A percentile compares a stretch with the other conserved stretches of the same genome.
phyloP scores from a whole-genome alignment of 2,329 filamentous ascomycete genomes.

The Cytospora paraplurivora region DNA sequence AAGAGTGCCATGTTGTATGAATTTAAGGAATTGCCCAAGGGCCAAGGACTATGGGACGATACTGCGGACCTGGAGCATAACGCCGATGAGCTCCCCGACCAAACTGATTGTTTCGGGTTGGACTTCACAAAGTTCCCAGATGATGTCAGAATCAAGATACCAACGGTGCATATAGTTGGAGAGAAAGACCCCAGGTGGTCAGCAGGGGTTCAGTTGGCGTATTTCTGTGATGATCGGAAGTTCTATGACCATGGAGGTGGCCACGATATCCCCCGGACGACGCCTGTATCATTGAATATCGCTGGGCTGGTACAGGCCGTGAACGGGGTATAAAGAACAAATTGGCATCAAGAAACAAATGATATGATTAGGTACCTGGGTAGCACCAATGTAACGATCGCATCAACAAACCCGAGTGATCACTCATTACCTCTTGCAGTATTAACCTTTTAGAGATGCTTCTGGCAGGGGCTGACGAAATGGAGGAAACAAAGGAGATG shows the following conservation, averaged over 20 bases:
- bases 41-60: conserved; percentile 41
- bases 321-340: conserved; percentile 3
- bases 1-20: conserved; percentile 35
- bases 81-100: conserved; percentile 33
- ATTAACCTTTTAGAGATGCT: background rate
- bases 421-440: background rate
- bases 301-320: conserved; percentile 35
- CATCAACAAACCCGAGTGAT: background rate
- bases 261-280: conserved; percentile 43
- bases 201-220: conserved; percentile 40
- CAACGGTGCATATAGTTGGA: conserved; percentile 42
- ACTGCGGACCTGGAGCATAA: conserved; percentile 38
- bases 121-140: conserved; percentile 38
- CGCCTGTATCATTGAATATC: conserved; percentile 37
- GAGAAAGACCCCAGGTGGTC: conserved; percentile 42
- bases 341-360: background rate
- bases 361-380: background rate
- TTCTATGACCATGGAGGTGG: conserved; percentile 43
- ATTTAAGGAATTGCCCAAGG: conserved; percentile 32
- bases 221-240: conserved; percentile 37
- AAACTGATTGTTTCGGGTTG: conserved; percentile 39
- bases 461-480: background rate
- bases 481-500: background rate
- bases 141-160: conserved; percentile 39
- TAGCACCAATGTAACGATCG: background rate